Percentiles rank a stretch among this genome's conserved stretches.
phyloP scores from a whole-genome alignment of 2,329 filamentous ascomycete genomes.

The Chrysoporthe austroafricana region DNA sequence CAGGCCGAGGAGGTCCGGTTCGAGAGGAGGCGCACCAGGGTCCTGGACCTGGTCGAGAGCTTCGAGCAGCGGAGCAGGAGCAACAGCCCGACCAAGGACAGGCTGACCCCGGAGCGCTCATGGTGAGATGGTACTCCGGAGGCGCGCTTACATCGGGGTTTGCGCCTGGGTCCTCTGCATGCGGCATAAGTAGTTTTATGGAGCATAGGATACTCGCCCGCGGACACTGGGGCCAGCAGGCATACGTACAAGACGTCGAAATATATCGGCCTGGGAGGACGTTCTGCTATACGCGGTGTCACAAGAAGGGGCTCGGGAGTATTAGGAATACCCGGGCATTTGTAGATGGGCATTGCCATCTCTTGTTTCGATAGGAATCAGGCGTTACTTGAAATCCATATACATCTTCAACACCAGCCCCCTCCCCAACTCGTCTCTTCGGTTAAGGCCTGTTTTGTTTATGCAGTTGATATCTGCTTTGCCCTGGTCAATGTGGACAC shows the following conservation, averaged over 20 bases:
- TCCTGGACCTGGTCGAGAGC: slow-evolving; percentile 60
- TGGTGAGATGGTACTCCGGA: neutral
- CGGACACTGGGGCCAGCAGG: no score
- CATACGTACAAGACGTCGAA: neutral
- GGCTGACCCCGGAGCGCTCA: slow-evolving; percentile 8
- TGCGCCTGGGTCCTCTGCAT: no score
- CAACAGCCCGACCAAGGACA: slow-evolving; percentile 40
- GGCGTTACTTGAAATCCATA: neutral
- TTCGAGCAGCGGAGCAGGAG: slow-evolving; percentile 54
- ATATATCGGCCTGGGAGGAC: neutral
- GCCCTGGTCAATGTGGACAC: no score
- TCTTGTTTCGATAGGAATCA: neutral
- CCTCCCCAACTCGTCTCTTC: neutral
- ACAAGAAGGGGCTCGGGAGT: neutral
- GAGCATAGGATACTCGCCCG: neutral
- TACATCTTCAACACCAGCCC: neutral
- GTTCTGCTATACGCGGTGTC: neutral
- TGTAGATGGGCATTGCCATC: neutral
- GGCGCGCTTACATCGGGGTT: no score
- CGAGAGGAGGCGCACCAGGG: slow-evolving; percentile 48
- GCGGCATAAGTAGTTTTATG: no score
- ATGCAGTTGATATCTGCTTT: no score
- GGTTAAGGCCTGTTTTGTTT: no score
- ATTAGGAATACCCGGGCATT: neutral
- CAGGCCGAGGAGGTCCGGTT: slow-evolving; percentile 35